Conservation (phyloP, 352 stramenopile genomes). For the Globisporangium rhizosaccharum region DNA sequence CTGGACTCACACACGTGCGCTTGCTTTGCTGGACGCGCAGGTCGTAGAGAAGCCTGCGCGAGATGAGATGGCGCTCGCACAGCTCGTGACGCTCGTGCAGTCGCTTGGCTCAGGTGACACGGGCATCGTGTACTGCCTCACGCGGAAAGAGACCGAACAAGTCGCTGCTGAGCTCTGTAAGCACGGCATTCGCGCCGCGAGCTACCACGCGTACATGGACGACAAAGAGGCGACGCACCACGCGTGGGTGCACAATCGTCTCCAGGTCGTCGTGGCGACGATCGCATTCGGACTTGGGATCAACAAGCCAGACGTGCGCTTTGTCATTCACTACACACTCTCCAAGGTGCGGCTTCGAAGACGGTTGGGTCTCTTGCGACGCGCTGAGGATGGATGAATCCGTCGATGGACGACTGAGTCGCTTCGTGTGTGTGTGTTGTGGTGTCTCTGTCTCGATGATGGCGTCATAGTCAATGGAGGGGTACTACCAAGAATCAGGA, state of each 20-base stretch:
- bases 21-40: constrained; percentile 11
- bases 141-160: constrained; percentile 88
- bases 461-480: constrained; percentile 84
- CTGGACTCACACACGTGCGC: not conserved
- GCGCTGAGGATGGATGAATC: not conserved
- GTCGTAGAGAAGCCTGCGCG: constrained; percentile 43
- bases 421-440: not conserved
- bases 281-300: constrained; percentile 94
- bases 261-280: constrained; percentile 90
- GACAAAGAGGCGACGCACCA: constrained; percentile 67
- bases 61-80: constrained; percentile 40
- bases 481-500: constrained; percentile 97
- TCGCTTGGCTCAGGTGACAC: constrained; percentile 45
- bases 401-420: not conserved
- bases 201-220: constrained; percentile 87
- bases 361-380: not conserved
- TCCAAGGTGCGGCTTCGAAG: constrained; percentile 40
- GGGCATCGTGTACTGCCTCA: constrained; percentile 92
- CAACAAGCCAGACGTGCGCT: constrained; percentile 91
- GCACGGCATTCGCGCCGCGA: constrained; percentile 66
- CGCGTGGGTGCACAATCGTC: constrained; percentile 38
- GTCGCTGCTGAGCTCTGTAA: constrained; percentile 70
- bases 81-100: constrained; percentile 76
- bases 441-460: not conserved
- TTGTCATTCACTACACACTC: constrained; percentile 88